Conservation (phyloP, 805 yeast species). For the Yarrowia sp. region DNA sequence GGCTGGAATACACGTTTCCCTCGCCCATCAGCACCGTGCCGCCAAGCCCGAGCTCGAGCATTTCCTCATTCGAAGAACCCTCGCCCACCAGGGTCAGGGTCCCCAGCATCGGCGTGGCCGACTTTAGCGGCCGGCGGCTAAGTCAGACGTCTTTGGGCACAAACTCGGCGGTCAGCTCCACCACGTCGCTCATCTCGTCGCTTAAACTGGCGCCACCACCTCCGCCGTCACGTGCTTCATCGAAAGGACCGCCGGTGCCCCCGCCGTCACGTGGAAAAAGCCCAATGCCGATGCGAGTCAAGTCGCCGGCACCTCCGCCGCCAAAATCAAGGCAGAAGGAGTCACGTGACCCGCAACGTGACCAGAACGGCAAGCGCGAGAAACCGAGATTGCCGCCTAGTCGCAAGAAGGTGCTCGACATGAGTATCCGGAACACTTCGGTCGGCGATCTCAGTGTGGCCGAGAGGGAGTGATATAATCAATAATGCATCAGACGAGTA, state of each 20-base stretch:
- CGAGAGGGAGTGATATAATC: background rate
- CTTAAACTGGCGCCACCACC: conserved; percentile 32
- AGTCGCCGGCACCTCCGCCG: conserved; percentile 24
- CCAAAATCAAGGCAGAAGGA: background rate
- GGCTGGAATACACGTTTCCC: conserved; percentile 43
- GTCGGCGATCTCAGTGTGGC: conserved; percentile 17
- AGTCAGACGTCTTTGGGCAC: conserved; percentile 24
- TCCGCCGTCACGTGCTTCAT: conserved; percentile 24
- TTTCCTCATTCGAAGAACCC: conserved; percentile 19
- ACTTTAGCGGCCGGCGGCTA: conserved; percentile 1
- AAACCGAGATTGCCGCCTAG: conserved; percentile 19
- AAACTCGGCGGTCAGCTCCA: conserved; percentile 6
- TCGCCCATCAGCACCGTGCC: conserved; percentile 29
- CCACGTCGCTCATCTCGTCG: conserved; percentile 10
- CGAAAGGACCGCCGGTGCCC: conserved; percentile 18
- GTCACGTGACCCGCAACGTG: background rate
- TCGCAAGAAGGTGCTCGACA: conserved; percentile 15
- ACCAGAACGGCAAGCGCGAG: background rate
- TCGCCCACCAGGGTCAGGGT: background rate
- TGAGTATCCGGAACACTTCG: conserved; percentile 19
- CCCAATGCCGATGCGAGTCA: background rate
- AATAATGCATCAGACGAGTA: background rate
- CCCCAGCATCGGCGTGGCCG: conserved; percentile 16
- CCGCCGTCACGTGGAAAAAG: conserved; percentile 13
- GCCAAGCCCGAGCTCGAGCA: background rate